Evolutionary conservation across 768 basidiomycete genomes (phyloP), one percentile per base, ranked within the genome.

Genomic region (Cyclocybe cylindracea): DNA sequence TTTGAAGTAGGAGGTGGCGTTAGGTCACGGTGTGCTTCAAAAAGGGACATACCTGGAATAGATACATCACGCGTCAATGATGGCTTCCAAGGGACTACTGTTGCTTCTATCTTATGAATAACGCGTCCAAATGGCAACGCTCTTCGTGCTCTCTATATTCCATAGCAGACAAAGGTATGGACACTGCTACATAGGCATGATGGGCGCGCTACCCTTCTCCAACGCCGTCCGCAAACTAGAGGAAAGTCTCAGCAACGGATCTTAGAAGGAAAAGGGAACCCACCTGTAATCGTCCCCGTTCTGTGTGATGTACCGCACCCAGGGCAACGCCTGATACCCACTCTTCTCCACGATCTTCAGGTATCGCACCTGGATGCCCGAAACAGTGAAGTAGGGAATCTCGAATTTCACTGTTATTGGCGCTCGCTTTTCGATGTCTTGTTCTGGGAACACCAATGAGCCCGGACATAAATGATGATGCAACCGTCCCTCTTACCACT

Each of bases 331-430:
- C 69, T 96, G 93, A 69, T 99, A 98, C 14, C 94, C 97, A 55
- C 91, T 93, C 79, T 98, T 98, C 72, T 99, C 97, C 0, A 98
- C 94, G 46, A 99, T 94, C 72, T 98, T 98, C 56, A 99, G 80
- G 70, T 98, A 98, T 46, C 97, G 84, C 10, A 99, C 97, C 70
- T 98, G 96, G 51, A 98, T 94, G 4, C 95, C 95, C 0, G 94
- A 95, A 4, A 97, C 94, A 0, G 96, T 98, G 68, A 98, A 98
- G 72, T 98, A 98, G 0, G 97, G 96, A 38, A 99, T 98, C 73
- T 98, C 96, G 57, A 94, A 99, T 70, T 93, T 94, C 67, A 98
- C 96, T 0, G 91, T 91, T 56, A 98, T 97, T 1, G 97, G 97
- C 8, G 94, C 87, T 16, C 93, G 88, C 63, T 93, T 92, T 56